Percentiles rank a stretch among this genome's conserved stretches.
phyloP scores from a whole-genome alignment of 2,329 filamentous ascomycete genomes.

The Arthrobotrys sinensis region DNA sequence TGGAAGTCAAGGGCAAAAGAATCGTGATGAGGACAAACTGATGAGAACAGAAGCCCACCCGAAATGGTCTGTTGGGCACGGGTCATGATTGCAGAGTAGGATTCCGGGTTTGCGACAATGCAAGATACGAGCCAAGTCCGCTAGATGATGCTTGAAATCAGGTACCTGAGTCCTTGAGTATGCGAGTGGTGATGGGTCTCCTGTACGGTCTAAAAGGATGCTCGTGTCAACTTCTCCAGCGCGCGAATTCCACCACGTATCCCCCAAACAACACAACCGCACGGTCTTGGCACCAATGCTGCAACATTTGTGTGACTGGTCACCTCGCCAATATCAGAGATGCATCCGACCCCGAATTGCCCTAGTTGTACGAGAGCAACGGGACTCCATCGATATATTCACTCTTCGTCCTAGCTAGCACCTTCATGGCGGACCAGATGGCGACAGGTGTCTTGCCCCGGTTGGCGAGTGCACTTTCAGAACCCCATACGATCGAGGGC shows the following conservation, averaged over 20 bases:
- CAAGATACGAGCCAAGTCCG: too few species aligned
- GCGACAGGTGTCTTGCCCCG: neutral
- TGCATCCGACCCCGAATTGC: too few species aligned
- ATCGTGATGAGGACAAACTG: constrained; percentile 73
- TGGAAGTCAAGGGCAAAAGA: neutral
- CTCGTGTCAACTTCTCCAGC: constrained; percentile 6
- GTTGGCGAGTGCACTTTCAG: constrained; percentile 14
- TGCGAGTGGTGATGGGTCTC: neutral
- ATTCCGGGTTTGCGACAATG: neutral
- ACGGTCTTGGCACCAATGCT: constrained; percentile 14
- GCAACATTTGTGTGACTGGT: neutral
- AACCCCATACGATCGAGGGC: neutral
- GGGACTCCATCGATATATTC: neutral
- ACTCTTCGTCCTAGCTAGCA: neutral
- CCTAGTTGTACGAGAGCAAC: neutral
- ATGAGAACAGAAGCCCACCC: constrained; percentile 86
- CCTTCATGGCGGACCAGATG: neutral
- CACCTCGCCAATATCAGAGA: too few species aligned
- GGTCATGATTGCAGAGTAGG: constrained; percentile 78
- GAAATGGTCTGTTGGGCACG: constrained; percentile 94
- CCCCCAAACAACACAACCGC: constrained; percentile 20
- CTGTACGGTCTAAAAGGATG: neutral
- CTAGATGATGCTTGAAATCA: neutral
- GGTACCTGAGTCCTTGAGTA: neutral
- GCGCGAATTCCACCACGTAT: constrained; percentile 40